phyloP scores from a whole-genome alignment of 352 stramenopile genomes.

The Phytophthora litchii region DNA sequence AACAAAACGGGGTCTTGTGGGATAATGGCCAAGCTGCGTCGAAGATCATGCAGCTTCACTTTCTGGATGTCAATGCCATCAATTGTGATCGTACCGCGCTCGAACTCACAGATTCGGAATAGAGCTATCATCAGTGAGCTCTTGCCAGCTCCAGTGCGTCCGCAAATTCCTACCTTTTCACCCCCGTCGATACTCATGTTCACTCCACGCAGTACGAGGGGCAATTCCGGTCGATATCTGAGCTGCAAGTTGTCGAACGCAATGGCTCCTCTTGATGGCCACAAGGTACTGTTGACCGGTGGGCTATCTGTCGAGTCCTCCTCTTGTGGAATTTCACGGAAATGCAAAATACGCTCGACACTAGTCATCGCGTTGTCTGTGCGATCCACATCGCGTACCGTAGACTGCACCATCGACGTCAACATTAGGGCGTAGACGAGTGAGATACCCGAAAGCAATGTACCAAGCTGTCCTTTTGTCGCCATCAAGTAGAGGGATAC shows the following conservation, averaged over 20 bases:
- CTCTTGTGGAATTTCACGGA: slow-evolving; percentile 30
- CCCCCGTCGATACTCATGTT: slow-evolving; percentile 29
- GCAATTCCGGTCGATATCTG: slow-evolving; percentile 44
- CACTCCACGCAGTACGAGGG: slow-evolving; percentile 45
- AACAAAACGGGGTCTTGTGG: slow-evolving; percentile 63
- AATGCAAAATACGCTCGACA: slow-evolving; percentile 41
- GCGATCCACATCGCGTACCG: slow-evolving; percentile 28
- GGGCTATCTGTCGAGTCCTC: slow-evolving; percentile 10
- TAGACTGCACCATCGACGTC: slow-evolving; percentile 51
- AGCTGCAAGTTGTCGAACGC: slow-evolving; percentile 39
- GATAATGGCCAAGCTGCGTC: slow-evolving; percentile 40
- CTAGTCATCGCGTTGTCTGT: slow-evolving; percentile 47
- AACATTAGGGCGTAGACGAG: slow-evolving; percentile 44
- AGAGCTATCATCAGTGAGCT: slow-evolving; percentile 50
- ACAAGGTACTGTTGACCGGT: slow-evolving; percentile 15
- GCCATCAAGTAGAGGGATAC: slow-evolving; percentile 89
- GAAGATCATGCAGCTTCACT: slow-evolving; percentile 28
- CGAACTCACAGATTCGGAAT: slow-evolving; percentile 43
- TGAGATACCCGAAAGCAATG: slow-evolving; percentile 33
- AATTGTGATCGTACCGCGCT: slow-evolving; percentile 73
- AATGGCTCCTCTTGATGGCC: slow-evolving; percentile 36
- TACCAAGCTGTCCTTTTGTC: slow-evolving; percentile 41
- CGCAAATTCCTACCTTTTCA: slow-evolving; percentile 46
- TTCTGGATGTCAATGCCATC: slow-evolving; percentile 77
- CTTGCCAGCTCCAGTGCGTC: slow-evolving; percentile 47